Base-by-base conservation (phyloP, 352 stramenopile genomes). In the Pythium pectinolyticum region DNA sequence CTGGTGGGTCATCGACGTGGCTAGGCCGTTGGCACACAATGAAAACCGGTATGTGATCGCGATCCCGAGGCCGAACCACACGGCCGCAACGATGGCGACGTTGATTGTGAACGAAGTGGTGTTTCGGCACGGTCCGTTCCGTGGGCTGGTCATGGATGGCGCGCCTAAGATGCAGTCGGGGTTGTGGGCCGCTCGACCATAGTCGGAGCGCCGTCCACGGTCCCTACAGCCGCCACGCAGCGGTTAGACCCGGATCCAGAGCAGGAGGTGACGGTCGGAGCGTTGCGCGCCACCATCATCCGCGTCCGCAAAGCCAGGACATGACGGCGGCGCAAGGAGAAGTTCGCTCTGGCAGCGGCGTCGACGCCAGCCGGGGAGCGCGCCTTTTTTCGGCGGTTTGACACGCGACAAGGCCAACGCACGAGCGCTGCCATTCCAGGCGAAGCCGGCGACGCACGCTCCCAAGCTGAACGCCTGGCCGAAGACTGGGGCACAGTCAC, bases 91-190 rank as follows among this genome's bases (percentile, higher is more conserved):
- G 0, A 49, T 74, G 15, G 67, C 63, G 19, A 4, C 12, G 17
- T 50, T 67, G 25, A 19, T 75, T 4, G 35, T 72, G 49, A 34
- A 71, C 0, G 5, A 30, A 19, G 50, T 67, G 19, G 45, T 72
- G 2, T 41, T 69, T 5, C n/a, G 54, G 9, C 46, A 61, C 39
- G 54, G 59, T 0, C 63, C 59, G 1, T 69, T 69, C 32, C 35
- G 62, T 9, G 55, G 70, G 34, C 19, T 67, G 1, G 25, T 70
- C n/a, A n/a, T 49, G 22, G 63, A 72, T 17, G 51, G 56, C 4
- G 69, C 57, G 0, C 22, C n/a, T 7, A 53, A 74, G 24, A 3
- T 66, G n/a, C 40, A 55, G 15, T 14, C 32, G 7, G 4, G 45
- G 0, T 7, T 54, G n/a, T n/a, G n/a, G n/a, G n/a, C n/a, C n/a